Percentiles rank a stretch among this genome's conserved stretches.
Conservation (phyloP, 768 basidiomycete genomes). For the Boletellus ananas region DNA sequence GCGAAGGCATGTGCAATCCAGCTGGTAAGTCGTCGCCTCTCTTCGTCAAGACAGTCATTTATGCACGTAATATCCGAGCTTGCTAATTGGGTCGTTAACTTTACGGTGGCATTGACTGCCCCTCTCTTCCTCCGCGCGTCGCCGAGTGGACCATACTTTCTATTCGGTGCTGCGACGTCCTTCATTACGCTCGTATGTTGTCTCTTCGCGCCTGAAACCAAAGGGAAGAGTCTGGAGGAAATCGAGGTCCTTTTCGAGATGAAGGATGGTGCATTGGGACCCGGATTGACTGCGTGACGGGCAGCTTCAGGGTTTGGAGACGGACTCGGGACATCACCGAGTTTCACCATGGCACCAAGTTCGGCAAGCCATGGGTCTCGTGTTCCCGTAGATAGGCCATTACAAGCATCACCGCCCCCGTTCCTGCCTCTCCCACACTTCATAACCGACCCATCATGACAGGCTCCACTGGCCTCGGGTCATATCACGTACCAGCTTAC, state of each 20-base stretch:
- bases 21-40: slow-evolving; percentile 33
- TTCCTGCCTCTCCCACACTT: background rate
- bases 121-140: slow-evolving; percentile 44
- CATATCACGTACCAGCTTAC: background rate
- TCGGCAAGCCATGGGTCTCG: background rate
- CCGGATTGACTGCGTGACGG: background rate
- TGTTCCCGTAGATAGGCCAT: background rate
- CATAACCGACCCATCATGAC: background rate
- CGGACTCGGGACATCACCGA: background rate
- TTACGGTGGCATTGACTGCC: slow-evolving; percentile 42
- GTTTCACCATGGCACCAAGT: too few species aligned
- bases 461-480: background rate
- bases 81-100: slow-evolving; percentile 36
- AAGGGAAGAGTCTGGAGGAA: slow-evolving; percentile 41
- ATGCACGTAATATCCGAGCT: slow-evolving; percentile 13
- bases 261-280: background rate
- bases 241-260: slow-evolving; percentile 27
- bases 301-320: background rate
- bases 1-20: slow-evolving; percentile 42
- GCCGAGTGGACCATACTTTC: slow-evolving; percentile 45
- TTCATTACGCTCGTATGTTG: slow-evolving; percentile 37
- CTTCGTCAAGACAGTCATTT: background rate
- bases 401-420: background rate
- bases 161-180: slow-evolving; percentile 39
- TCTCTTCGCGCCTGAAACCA: slow-evolving; percentile 42